These are phyloP conservation scores for Vigna unguiculata DNA, from an alignment of 306 rosid genomes.

Conservation along the genomic window DNA sequence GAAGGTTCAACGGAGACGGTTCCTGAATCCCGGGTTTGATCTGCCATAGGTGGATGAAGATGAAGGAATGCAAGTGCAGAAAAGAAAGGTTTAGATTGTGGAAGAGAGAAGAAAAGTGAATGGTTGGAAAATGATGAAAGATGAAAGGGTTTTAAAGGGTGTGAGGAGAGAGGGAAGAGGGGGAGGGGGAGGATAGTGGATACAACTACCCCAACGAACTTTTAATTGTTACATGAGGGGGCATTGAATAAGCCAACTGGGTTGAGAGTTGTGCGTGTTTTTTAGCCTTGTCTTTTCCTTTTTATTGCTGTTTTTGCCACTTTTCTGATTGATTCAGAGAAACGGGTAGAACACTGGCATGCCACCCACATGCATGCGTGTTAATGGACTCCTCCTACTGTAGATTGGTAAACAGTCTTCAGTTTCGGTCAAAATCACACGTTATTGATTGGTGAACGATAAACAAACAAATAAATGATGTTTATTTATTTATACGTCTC, in stretches of 20 bases:
- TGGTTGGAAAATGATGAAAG: constrained; percentile 39
- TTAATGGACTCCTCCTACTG: neutral
- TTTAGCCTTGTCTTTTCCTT: constrained; percentile 24
- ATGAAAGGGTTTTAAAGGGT: constrained; percentile 46
- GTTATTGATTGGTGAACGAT: constrained; percentile 50
- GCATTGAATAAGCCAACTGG: constrained; percentile 54
- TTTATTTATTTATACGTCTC: constrained; percentile 3
- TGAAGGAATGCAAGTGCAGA: neutral
- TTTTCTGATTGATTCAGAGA: neutral
- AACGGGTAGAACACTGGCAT: neutral
- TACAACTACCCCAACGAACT: constrained; percentile 99
- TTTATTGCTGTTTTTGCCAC: constrained; percentile 38
- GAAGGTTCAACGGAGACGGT: constrained; percentile 38
- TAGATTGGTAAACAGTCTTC: constrained; percentile 33
- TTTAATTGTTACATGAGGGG: constrained; percentile 57
- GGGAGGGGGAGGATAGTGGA: constrained; percentile 52
- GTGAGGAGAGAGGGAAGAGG: neutral
- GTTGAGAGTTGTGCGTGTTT: neutral
- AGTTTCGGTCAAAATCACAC: constrained; percentile 40
- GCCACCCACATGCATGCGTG: constrained; percentile 45
- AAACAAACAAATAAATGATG: constrained; percentile 9
- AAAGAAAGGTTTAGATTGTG: neutral
- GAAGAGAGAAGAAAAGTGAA: constrained; percentile 1
- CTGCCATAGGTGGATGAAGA: constrained; percentile 35
- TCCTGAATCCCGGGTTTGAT: constrained; percentile 10